These are phyloP conservation scores for Botrytis paeoniae DNA, from an alignment of 2,329 filamentous ascomycete species.

Conservation along the genomic window DNA sequence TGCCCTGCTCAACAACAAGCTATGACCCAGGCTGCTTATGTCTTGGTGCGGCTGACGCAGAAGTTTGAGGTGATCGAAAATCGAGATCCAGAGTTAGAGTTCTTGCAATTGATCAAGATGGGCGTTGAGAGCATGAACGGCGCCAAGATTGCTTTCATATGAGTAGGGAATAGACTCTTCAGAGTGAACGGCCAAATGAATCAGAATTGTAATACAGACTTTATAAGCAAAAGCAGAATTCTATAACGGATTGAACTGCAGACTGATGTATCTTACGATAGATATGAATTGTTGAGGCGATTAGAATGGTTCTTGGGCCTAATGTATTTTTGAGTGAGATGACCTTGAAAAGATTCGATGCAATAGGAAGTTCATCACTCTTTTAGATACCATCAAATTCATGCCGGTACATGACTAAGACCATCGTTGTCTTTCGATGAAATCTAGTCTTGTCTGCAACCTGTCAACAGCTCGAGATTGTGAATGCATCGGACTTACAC, in stretches of 20 bases:
- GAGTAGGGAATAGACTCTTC: neutral
- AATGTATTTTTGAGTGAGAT: neutral
- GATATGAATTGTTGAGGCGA: too few species aligned
- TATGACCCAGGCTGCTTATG: constrained; percentile 17
- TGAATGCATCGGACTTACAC: neutral
- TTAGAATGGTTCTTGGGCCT: neutral
- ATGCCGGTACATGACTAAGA: neutral
- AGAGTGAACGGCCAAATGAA: neutral
- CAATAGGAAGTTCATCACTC: neutral
- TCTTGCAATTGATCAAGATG: constrained; percentile 6
- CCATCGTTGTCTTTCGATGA: neutral
- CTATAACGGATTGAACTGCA: neutral
- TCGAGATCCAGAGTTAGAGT: constrained; percentile 18
- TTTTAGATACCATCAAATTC: neutral
- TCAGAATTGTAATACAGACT: neutral
- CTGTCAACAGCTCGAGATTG: neutral
- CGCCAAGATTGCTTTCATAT: neutral
- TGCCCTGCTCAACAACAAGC: constrained; percentile 41
- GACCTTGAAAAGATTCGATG: neutral
- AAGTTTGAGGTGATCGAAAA: constrained; percentile 18
- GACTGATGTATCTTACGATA: neutral
- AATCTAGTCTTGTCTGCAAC: neutral
- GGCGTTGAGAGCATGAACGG: constrained; percentile 8
- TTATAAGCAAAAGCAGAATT: neutral
- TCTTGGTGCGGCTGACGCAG: constrained; percentile 17